These are phyloP conservation scores for Suhomyces yuchorum DNA, from an alignment of 1,139 yeast species.

Conservation along the genomic window DNA sequence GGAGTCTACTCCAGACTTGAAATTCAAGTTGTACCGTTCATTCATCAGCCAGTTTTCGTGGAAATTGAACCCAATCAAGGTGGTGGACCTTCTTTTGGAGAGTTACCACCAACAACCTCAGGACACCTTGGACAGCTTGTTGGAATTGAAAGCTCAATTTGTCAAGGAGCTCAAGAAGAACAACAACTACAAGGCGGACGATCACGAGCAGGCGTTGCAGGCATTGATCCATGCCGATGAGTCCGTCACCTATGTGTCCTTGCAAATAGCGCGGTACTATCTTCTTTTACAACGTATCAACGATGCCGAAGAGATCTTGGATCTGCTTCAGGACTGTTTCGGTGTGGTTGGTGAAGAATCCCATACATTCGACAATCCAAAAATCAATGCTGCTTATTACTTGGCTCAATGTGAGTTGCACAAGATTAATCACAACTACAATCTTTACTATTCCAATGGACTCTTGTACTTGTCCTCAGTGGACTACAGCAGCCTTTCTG, in stretches of 20 bases:
- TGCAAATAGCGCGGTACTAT: slow-evolving; percentile 77
- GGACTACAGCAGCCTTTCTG: slow-evolving; percentile 35
- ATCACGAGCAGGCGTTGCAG: slow-evolving; percentile 38
- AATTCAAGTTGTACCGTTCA: slow-evolving; percentile 64
- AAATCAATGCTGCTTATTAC: slow-evolving; percentile 81
- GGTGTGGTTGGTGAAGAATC: slow-evolving; percentile 18
- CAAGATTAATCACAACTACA: slow-evolving; percentile 76
- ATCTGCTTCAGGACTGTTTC: slow-evolving; percentile 57
- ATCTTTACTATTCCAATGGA: slow-evolving; percentile 70
- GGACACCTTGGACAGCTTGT: slow-evolving; percentile 60
- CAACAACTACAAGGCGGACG: slow-evolving; percentile 25
- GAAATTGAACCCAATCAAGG: slow-evolving; percentile 76
- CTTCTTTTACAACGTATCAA: slow-evolving; percentile 58
- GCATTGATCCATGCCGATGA: slow-evolving; percentile 42
- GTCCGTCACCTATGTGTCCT: slow-evolving; percentile 60
- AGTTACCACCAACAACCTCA: slow-evolving; percentile 44
- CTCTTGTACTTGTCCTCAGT: slow-evolving; percentile 53
- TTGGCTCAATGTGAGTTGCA: slow-evolving; percentile 77
- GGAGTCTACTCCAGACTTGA: slow-evolving; percentile 40
- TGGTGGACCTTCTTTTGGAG: slow-evolving; percentile 71
- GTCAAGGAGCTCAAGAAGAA: slow-evolving; percentile 34
- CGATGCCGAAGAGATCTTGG: slow-evolving; percentile 71
- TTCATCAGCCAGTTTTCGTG: slow-evolving; percentile 68
- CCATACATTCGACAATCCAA: slow-evolving; percentile 60
- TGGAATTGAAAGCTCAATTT: slow-evolving; percentile 52